These are phyloP conservation scores for Blumeria graminis DNA, from an alignment of 2,329 filamentous ascomycete genomes.

Conservation along the genomic window DNA sequence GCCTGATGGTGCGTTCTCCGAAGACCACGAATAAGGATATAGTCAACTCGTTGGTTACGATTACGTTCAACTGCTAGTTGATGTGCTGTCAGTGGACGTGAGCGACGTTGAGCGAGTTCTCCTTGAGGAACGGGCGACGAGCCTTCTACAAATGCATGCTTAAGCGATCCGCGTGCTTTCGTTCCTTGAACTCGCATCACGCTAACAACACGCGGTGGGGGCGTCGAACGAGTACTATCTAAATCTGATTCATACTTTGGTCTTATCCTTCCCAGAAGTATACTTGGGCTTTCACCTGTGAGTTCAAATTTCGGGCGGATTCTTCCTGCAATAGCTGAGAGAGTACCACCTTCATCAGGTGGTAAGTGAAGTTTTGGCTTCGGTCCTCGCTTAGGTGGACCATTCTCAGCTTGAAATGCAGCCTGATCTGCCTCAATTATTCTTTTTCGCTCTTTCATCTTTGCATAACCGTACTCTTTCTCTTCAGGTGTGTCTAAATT, in stretches of 20 bases:
- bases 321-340: constrained; percentile 29
- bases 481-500: constrained; percentile 54
- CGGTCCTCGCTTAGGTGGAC: constrained; percentile 30
- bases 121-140: constrained; percentile 30
- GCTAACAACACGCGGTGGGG: constrained; percentile 16
- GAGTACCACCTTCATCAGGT: constrained; percentile 20
- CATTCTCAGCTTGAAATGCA: constrained; percentile 15
- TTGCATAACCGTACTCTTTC: constrained; percentile 43
- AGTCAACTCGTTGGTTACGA: constrained; percentile 54
- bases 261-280: constrained; percentile 36
- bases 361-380: constrained; percentile 16
- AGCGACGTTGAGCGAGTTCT: constrained; percentile 26
- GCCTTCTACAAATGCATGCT: constrained; percentile 34
- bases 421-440: constrained; percentile 54
- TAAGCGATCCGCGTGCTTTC: constrained; percentile 23
- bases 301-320: constrained; percentile 35
- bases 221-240: constrained; percentile 28
- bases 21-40: constrained; percentile 54
- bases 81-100: constrained; percentile 55
- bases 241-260: constrained; percentile 35
- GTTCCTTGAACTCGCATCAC: constrained; percentile 13
- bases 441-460: constrained; percentile 48
- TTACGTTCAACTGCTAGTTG: constrained; percentile 63
- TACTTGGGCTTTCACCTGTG: constrained; percentile 15
- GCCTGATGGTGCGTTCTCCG: constrained; percentile 39